phyloP scores from a whole-genome alignment of 768 basidiomycete genomes.

The Xerocomellus intermedius region DNA sequence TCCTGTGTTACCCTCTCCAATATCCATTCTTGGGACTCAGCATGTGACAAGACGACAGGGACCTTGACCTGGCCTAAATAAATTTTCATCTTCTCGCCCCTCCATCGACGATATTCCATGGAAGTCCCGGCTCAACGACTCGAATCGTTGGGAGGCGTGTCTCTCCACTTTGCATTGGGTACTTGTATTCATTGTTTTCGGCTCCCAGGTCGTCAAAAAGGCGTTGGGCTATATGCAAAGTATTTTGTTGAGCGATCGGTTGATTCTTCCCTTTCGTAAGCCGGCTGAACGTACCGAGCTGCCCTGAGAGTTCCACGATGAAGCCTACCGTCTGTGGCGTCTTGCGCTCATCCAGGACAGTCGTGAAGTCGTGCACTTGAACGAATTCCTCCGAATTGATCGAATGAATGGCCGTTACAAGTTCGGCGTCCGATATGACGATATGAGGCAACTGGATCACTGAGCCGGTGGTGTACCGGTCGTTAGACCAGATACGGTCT shows the following conservation, averaged over 20 bases:
- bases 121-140: constrained; percentile 13
- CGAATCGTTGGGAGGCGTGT: constrained; percentile 11
- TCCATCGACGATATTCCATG: constrained; percentile 8
- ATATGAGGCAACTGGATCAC: constrained; percentile 4
- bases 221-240: not conserved
- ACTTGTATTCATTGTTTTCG: not conserved
- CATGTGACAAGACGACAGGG: constrained; percentile 8
- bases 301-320: constrained; percentile 10
- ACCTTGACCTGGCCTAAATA: constrained; percentile 17
- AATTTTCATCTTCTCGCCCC: constrained; percentile 3
- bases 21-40: constrained; percentile 7
- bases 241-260: not conserved
- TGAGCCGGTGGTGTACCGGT: not conserved
- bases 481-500: not conserved
- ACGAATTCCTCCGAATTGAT: constrained; percentile 5
- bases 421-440: constrained; percentile 1
- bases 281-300: not conserved
- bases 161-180: not conserved
- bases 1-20: constrained; percentile 5
- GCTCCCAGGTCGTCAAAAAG: constrained; percentile 8
- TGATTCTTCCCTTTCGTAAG: not conserved
- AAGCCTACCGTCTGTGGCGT: constrained; percentile 9
- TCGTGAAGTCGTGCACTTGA: constrained; percentile 11
- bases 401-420: not conserved
- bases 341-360: constrained; percentile 8